These are phyloP conservation scores for Colletotrichum theobromicola DNA, from an alignment of 2,329 filamentous ascomycete genomes.

Conservation along the genomic window DNA sequence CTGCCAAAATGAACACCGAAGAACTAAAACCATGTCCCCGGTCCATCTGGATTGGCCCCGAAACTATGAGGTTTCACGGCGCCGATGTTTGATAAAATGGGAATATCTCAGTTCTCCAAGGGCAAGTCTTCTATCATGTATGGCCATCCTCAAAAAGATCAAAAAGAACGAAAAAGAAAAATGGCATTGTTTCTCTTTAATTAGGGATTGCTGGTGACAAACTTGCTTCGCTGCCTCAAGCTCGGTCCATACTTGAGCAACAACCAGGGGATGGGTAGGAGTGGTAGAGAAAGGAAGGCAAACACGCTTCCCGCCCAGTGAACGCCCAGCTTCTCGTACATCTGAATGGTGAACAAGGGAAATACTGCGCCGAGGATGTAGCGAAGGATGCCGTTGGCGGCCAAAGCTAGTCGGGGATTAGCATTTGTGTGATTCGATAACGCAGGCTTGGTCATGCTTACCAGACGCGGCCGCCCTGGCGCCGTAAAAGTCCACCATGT, in stretches of 20 bases:
- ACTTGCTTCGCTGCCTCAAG: background rate
- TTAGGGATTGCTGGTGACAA: background rate
- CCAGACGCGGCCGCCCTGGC: constrained; percentile 20
- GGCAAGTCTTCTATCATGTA: too few species aligned
- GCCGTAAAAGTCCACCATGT: constrained; percentile 26
- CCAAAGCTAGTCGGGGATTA: constrained; percentile 23
- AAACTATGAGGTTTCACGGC: too few species aligned
- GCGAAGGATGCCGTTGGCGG: constrained; percentile 49
- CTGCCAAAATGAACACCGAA: too few species aligned
- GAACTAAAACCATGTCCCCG: too few species aligned
- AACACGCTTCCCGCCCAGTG: constrained; percentile 35
- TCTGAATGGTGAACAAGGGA: constrained; percentile 47
- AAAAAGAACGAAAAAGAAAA: too few species aligned
- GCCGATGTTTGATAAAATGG: too few species aligned
- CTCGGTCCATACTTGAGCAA: constrained; percentile 9
- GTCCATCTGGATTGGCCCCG: too few species aligned
- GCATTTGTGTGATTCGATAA: background rate
- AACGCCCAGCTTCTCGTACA: constrained; percentile 40
- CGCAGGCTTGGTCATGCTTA: background rate
- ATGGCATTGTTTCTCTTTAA: too few species aligned
- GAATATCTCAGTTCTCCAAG: too few species aligned
- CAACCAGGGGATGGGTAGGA: constrained; percentile 25
- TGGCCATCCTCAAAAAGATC: too few species aligned
- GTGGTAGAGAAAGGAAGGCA: constrained; percentile 21
- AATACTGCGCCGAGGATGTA: constrained; percentile 46